Evolutionary conservation across 345 rosid genomes (phyloP).

Genomic region (Ailanthus altissimus): DNA sequence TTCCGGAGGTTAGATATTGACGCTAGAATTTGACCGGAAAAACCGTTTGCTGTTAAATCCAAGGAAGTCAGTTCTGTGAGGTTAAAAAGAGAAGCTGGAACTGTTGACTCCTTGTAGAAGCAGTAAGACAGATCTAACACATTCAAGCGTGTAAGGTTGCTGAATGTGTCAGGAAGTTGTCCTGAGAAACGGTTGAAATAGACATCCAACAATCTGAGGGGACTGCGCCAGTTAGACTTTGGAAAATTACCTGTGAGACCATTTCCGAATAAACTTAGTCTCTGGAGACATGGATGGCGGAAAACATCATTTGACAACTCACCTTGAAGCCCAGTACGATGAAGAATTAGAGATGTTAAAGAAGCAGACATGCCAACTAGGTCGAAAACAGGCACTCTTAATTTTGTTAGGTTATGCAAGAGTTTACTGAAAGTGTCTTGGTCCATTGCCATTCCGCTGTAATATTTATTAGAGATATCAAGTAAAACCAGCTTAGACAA

Average conservation of each 20-base stretch:
- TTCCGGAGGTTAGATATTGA: too few relatives aligned
- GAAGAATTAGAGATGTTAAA: constrained; percentile 2
- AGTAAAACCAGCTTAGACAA: background rate
- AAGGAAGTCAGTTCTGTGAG: too few relatives aligned
- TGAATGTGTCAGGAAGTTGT: background rate
- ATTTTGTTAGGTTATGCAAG: constrained; percentile 15
- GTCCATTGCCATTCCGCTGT: background rate
- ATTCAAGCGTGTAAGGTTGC: background rate
- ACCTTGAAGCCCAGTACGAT: background rate
- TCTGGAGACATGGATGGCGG: background rate
- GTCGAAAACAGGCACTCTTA: constrained; percentile 9
- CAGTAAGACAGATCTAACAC: too few relatives aligned
- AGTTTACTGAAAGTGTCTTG: background rate
- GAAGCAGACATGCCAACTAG: background rate
- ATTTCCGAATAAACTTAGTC: background rate
- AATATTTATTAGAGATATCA: background rate
- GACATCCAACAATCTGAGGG: background rate
- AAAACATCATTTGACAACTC: constrained; percentile 20
- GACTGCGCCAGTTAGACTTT: background rate
- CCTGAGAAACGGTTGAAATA: background rate
- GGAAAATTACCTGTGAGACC: background rate
- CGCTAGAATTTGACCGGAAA: too few relatives aligned
- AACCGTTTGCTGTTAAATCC: too few relatives aligned
- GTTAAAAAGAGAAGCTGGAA: too few relatives aligned
- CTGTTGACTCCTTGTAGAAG: too few relatives aligned